These are phyloP conservation scores for Cantharellus cinnabarinus DNA, from an alignment of 768 basidiomycete species.

Conservation along the genomic window DNA sequence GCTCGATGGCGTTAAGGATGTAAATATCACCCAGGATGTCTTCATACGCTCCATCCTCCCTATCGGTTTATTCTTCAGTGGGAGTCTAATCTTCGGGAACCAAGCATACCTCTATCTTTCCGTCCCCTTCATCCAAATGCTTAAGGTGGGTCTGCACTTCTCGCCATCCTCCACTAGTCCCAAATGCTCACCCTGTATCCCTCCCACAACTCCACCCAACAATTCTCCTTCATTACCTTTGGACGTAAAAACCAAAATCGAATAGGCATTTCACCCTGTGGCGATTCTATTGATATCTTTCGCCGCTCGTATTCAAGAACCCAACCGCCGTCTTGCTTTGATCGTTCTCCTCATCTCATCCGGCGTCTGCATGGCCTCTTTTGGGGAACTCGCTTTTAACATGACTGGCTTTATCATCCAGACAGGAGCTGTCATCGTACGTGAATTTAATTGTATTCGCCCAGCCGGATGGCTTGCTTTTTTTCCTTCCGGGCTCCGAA, in stretches of 20 bases:
- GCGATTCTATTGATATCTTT: conserved; percentile 89
- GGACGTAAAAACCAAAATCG: neutral
- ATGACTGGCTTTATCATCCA: conserved; percentile 75
- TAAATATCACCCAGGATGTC: conserved; percentile 58
- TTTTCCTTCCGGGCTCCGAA: neutral
- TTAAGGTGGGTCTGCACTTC: conserved; percentile 35
- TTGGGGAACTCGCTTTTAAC: conserved; percentile 74
- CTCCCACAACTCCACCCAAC: neutral
- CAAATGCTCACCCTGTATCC: neutral
- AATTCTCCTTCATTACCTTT: neutral
- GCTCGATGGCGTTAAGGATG: conserved; percentile 57
- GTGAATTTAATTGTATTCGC: conserved; percentile 16
- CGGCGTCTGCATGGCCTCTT: conserved; percentile 78
- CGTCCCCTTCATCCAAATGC: conserved; percentile 93
- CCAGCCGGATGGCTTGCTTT: conserved; percentile 10
- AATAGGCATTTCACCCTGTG: conserved; percentile 73
- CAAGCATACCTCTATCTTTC: conserved; percentile 81
- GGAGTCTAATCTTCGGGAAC: conserved; percentile 77
- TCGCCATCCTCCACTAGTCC: neutral
- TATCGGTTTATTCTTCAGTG: conserved; percentile 85
- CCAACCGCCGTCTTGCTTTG: conserved; percentile 52
- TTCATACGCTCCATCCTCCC: conserved; percentile 78
- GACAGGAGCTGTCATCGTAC: conserved; percentile 61
- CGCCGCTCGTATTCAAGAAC: conserved; percentile 72
- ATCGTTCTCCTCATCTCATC: conserved; percentile 83